Conservation (phyloP, 169 alveolate species). For the Besnoitia besnoiti region DNA sequence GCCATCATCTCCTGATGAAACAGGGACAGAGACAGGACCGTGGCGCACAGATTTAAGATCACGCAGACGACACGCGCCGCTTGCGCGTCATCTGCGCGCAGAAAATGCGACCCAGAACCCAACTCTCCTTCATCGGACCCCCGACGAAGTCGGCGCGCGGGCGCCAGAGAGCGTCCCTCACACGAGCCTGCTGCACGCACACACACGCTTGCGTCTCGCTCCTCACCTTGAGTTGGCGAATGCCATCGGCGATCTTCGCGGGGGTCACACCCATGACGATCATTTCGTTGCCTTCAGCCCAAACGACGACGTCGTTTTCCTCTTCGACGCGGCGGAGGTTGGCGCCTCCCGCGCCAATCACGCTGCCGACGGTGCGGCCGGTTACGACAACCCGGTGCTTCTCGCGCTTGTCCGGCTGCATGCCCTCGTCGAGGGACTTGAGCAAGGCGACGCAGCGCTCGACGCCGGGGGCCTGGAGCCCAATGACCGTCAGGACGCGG, state of each 20-base stretch:
- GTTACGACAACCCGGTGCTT: slow-evolving; percentile 9
- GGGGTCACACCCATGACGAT: slow-evolving; percentile 57
- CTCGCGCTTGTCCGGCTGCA: slow-evolving; percentile 29
- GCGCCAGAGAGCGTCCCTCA: background rate
- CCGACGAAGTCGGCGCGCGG: background rate
- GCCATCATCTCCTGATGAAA: slow-evolving; percentile 10
- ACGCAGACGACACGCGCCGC: too few relatives aligned
- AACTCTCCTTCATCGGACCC: background rate
- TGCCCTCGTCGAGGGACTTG: slow-evolving; percentile 12
- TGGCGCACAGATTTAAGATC: too few relatives aligned
- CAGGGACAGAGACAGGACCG: too few relatives aligned
- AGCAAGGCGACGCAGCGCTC: background rate
- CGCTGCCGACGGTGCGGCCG: slow-evolving; percentile 58
- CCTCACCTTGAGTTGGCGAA: slow-evolving; percentile 62
- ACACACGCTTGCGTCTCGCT: too few relatives aligned
- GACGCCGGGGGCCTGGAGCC: background rate
- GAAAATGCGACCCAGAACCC: too few relatives aligned
- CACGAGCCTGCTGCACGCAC: background rate
- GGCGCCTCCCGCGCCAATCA: slow-evolving; percentile 62
- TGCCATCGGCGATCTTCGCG: slow-evolving; percentile 42
- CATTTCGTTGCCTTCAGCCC: slow-evolving; percentile 62
- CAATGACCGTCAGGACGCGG: background rate
- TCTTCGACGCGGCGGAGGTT: slow-evolving; percentile 64
- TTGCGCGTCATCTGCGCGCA: too few relatives aligned
- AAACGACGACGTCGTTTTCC: slow-evolving; percentile 60